A percentile compares a stretch with the other conserved stretches of the same genome.
These are phyloP conservation scores for Zymoseptoria passerinii DNA, from an alignment of 2,329 filamentous ascomycete genomes.

Conservation along the genomic window DNA sequence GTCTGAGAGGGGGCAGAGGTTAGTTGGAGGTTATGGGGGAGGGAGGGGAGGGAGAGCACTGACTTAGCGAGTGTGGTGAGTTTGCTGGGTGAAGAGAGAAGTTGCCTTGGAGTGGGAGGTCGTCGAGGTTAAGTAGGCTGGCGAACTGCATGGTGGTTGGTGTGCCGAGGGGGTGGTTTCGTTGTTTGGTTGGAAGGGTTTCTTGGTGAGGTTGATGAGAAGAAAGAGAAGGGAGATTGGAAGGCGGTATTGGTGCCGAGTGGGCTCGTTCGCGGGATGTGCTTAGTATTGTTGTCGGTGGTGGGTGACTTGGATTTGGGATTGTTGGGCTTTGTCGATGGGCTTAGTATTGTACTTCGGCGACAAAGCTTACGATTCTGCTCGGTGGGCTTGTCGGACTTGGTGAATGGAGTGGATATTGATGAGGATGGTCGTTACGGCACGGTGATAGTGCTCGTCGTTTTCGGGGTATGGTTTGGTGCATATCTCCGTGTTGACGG, in stretches of 20 bases:
- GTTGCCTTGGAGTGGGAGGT: background rate
- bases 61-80: background rate
- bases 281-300: background rate
- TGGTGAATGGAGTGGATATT: background rate
- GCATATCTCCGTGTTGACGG: background rate
- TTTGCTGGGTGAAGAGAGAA: background rate
- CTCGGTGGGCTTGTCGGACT: background rate
- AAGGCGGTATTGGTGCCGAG: background rate
- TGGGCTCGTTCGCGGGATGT: background rate
- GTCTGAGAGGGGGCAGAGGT: background rate
- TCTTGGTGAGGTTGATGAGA: background rate
- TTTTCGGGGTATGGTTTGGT: background rate
- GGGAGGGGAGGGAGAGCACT: background rate
- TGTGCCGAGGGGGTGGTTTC: background rate
- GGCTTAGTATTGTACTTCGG: slow-evolving; percentile 8
- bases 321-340: slow-evolving; percentile 6
- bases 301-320: slow-evolving; percentile 2
- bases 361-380: slow-evolving; percentile 3
- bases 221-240: background rate
- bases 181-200: background rate
- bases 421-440: background rate
- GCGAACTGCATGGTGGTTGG: background rate
- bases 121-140: background rate
- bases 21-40: background rate
- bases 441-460: background rate